Evolutionary conservation across 1,284 basidiomycete species (phyloP), one percentile per base, ranked within the genome.

Genomic region (Volvariella volvacea): DNA sequence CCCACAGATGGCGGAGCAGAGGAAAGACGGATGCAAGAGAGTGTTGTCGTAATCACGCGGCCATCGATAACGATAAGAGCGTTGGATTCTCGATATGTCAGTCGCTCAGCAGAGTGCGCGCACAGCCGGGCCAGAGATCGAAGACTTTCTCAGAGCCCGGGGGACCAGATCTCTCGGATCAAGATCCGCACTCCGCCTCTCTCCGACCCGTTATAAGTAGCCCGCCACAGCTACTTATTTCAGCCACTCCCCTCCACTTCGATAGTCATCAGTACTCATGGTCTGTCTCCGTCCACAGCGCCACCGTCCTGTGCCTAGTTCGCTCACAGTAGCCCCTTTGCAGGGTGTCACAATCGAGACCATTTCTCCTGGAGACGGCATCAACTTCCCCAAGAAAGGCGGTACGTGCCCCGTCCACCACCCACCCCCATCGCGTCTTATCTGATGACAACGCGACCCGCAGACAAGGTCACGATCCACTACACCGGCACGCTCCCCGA

Each of bases 161-260:
- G 43, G 52, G 49, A 55, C 58, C 57, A 62, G 62, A 63, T 62
- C 56, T 54, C 48, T 65, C 75, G 73, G 77, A 83, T 83, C 81
- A 76, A 80, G 81, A 82, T 83, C 81, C 76, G 76, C 67, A 72
- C 69, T 73, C 73, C 72, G 75, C 73, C 65, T 61, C 61, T 62
- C 62, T 55, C 55, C 57, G 50, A 57, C 50, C 62, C 58, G 58
- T 56, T 78, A 76, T 78, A 78, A 77, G 70, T 67, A 55, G 61
- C 58, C n/a, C 36, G 51, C 58, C 62, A 58, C 53, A 56, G 54
- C 57, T 57, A 44, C 55, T 60, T 64, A 52, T 39, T 47, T 45
- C 45, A 44, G 47, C 43, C 37, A 43, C 39, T 28, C 40, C 22
- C 45, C 39, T 33, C 40, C 25, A 48, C 48, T 47, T 50, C 54